These are phyloP conservation scores for Posidonia oceanica DNA, from an alignment of 116 monocot genomes.

Conservation along the genomic window DNA sequence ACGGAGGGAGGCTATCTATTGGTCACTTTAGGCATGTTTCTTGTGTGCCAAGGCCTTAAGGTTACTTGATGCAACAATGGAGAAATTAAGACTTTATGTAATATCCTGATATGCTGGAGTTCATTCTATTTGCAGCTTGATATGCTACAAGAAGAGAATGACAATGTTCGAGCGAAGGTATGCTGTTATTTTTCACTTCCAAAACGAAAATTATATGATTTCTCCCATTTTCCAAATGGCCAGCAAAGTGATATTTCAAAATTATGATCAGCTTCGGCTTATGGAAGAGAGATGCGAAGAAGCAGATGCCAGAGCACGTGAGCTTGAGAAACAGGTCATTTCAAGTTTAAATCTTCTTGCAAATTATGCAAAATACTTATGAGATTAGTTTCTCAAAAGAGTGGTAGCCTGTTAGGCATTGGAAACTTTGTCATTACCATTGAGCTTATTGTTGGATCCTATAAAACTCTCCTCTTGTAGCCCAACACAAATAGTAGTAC, in stretches of 20 bases:
- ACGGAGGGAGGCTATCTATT: not conserved
- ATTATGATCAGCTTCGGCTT: slow-evolving; percentile 26
- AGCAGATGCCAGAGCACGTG: slow-evolving; percentile 77
- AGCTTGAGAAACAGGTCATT: slow-evolving; percentile 92
- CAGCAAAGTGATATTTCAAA: not conserved
- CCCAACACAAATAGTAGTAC: too few relatives aligned
- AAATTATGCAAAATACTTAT: not conserved
- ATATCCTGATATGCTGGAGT: not conserved
- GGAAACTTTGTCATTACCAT: too few relatives aligned
- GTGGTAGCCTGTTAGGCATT: too few relatives aligned
- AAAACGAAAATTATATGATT: not conserved
- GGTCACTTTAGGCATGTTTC: not conserved
- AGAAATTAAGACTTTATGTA: not conserved
- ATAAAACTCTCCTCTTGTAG: too few relatives aligned
- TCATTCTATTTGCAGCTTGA: slow-evolving; percentile 38
- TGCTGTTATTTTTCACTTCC: not conserved
- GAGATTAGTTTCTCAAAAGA: not conserved
- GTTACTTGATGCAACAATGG: too few relatives aligned
- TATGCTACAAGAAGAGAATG: slow-evolving; percentile 64
- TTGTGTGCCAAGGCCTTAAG: not conserved
- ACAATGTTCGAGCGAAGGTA: slow-evolving; percentile 44
- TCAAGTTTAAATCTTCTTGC: not conserved
- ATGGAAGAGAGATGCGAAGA: slow-evolving; percentile 63
- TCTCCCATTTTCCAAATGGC: not conserved
- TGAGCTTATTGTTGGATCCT: too few relatives aligned